Conservation (phyloP, 148 eudicot genomes). For the Nepenthes mirabilis region DNA sequence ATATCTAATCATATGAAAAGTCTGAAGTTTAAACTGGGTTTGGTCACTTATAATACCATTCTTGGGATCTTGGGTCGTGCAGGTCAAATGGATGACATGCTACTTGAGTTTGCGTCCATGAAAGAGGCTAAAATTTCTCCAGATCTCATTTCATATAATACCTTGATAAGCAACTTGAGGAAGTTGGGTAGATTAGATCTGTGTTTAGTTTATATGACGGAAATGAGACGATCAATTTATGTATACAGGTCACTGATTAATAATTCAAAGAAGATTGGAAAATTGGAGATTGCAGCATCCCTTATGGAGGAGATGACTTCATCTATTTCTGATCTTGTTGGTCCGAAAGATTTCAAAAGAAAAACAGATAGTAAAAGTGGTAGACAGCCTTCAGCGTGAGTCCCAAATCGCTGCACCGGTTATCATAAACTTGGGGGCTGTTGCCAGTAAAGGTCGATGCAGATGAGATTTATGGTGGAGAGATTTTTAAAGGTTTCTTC, state of each 20-base stretch:
- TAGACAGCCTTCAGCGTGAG: not conserved
- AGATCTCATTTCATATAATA: slow-evolving; percentile 67
- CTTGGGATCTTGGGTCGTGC: slow-evolving; percentile 55
- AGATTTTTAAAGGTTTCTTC: too few relatives aligned
- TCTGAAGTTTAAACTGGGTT: slow-evolving; percentile 45
- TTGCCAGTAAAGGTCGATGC: too few relatives aligned
- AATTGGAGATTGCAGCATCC: slow-evolving; percentile 34
- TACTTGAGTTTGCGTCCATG: slow-evolving; percentile 50
- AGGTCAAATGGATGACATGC: slow-evolving; percentile 64
- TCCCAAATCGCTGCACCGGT: too few relatives aligned
- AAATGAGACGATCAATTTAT: slow-evolving; percentile 58
- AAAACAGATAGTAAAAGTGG: slow-evolving; percentile 11
- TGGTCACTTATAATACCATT: slow-evolving; percentile 71
- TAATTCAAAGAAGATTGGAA: slow-evolving; percentile 59
- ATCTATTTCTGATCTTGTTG: slow-evolving; percentile 34
- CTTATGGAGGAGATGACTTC: slow-evolving; percentile 57
- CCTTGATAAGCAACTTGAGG: slow-evolving; percentile 47
- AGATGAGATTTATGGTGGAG: too few relatives aligned
- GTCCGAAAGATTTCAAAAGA: slow-evolving; percentile 54
- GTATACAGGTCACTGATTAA: slow-evolving; percentile 57
- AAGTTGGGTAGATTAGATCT: slow-evolving; percentile 58
- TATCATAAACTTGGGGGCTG: too few relatives aligned
- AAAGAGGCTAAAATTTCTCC: slow-evolving; percentile 45
- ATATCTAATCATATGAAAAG: slow-evolving; percentile 44
- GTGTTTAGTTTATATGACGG: slow-evolving; percentile 33